phyloP scores from a whole-genome alignment of 2,329 filamentous ascomycete species.

The Colletotrichum abscissum region DNA sequence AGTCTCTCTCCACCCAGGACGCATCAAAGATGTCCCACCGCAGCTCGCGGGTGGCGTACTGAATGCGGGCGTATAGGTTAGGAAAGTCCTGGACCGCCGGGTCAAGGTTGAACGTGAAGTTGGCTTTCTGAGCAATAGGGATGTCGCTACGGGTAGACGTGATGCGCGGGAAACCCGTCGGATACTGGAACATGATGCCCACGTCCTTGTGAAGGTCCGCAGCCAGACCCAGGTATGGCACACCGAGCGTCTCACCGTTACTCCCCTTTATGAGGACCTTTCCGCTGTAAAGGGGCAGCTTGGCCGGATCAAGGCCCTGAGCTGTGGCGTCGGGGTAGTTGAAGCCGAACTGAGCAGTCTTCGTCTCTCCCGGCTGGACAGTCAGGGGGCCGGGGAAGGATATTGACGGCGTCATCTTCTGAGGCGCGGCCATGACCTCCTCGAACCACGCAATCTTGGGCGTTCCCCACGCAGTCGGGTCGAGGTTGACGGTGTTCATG shows the following conservation, averaged over 20 bases:
- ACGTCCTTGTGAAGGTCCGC: conserved; percentile 24
- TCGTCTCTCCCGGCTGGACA: conserved; percentile 26
- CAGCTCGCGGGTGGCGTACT: conserved; percentile 42
- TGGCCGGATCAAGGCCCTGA: conserved; percentile 35
- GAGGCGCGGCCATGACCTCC: conserved; percentile 8
- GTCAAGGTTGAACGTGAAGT: conserved; percentile 43
- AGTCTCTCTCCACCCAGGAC: conserved; percentile 51
- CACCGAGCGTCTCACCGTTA: conserved; percentile 46
- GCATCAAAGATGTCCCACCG: conserved; percentile 51
- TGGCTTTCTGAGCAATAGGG: conserved; percentile 37
- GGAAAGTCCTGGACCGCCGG: conserved; percentile 41
- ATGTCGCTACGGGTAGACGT: conserved; percentile 18
- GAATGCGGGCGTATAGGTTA: conserved; percentile 36
- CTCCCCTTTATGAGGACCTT: conserved; percentile 46
- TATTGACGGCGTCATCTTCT: conserved; percentile 16
- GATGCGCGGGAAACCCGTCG: conserved; percentile 20
- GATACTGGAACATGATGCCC: conserved; percentile 29
- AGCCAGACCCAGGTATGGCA: conserved; percentile 45
- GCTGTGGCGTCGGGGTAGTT: conserved; percentile 4
- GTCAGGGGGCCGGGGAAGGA: conserved; percentile 14
- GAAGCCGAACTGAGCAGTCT: conserved; percentile 24
- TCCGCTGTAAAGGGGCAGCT: conserved; percentile 48
- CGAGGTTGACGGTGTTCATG: conserved; percentile 19
- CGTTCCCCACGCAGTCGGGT: conserved; percentile 27
- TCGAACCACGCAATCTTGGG: conserved; percentile 30